A percentile compares a stretch with the other conserved stretches of the same genome.
phyloP scores from a whole-genome alignment of 164 flowering plant genomes.

The Kalanchoe fedtschenkoi region DNA sequence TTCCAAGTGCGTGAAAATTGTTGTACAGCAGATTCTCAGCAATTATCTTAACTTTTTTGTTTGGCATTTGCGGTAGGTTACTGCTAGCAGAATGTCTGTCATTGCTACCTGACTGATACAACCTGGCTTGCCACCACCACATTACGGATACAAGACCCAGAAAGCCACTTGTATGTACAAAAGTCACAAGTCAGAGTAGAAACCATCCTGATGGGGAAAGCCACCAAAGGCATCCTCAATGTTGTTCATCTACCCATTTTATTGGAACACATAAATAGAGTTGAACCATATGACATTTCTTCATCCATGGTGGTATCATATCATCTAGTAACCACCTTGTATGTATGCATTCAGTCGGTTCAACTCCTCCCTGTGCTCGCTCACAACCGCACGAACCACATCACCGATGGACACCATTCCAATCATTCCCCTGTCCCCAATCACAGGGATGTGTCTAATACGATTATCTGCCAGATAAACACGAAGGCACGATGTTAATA shows the following conservation, averaged over 20 bases:
- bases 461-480: slow-evolving; percentile 57
- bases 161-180: neutral
- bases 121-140: neutral
- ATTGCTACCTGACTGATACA: neutral
- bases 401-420: slow-evolving; percentile 99
- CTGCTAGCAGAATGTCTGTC: neutral
- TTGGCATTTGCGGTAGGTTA: too few relatives aligned
- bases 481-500: neutral
- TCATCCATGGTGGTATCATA: neutral
- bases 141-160: too few relatives aligned
- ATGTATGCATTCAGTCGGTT: slow-evolving; percentile 85
- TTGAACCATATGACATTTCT: neutral
- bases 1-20: too few relatives aligned
- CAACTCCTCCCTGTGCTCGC: slow-evolving; percentile 87
- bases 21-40: too few relatives aligned
- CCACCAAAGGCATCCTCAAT: neutral
- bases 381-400: slow-evolving; percentile 96
- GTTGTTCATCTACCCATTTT: neutral
- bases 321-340: slow-evolving; percentile 80
- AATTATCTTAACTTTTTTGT: too few relatives aligned
- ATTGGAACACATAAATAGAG: neutral
- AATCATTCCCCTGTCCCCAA: slow-evolving; percentile 53
- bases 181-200: neutral
- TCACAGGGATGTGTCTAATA: slow-evolving; percentile 94
- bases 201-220: neutral